Evolutionary conservation across 1,284 basidiomycete genomes (phyloP).

Genomic region (Hortiboletus rubellus): DNA sequence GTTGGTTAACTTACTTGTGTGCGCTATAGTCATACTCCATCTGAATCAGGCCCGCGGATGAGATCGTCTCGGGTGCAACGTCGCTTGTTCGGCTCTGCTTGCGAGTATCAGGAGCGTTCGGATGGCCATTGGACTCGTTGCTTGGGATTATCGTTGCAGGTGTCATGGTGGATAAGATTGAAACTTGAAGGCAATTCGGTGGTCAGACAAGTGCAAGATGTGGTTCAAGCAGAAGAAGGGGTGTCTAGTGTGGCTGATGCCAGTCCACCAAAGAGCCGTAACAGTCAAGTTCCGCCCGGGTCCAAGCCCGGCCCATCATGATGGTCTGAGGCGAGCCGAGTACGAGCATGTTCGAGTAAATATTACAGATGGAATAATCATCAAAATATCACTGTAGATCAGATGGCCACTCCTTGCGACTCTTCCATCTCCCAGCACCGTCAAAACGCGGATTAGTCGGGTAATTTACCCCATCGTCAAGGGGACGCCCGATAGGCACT

Average conservation of each 20-base stretch:
- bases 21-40: conserved; percentile 85
- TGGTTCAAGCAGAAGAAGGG: conserved; percentile 4
- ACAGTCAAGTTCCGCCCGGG: conserved; percentile 20
- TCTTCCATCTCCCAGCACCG: conserved; percentile 62
- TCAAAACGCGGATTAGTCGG: conserved; percentile 75
- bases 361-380: conserved; percentile 1
- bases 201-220: conserved; percentile 7
- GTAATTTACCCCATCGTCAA: conserved; percentile 64
- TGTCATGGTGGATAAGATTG: conserved; percentile 21
- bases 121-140: conserved; percentile 14
- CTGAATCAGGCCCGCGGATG: conserved; percentile 70
- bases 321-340: background rate
- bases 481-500: conserved; percentile 69
- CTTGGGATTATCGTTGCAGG: conserved; percentile 18
- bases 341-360: background rate
- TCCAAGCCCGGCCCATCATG: no score
- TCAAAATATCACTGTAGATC: conserved; percentile 47
- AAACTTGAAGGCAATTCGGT: background rate
- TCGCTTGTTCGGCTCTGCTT: conserved; percentile 17
- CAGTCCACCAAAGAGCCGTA: no score
- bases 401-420: conserved; percentile 69
- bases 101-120: background rate
- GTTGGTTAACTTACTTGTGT: conserved; percentile 72
- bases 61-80: conserved; percentile 30
- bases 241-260: background rate